Evolutionary conservation across 805 yeast species (phyloP), one percentile per base, ranked within the genome.

Genomic region (Schwanniomyces yamadae): DNA sequence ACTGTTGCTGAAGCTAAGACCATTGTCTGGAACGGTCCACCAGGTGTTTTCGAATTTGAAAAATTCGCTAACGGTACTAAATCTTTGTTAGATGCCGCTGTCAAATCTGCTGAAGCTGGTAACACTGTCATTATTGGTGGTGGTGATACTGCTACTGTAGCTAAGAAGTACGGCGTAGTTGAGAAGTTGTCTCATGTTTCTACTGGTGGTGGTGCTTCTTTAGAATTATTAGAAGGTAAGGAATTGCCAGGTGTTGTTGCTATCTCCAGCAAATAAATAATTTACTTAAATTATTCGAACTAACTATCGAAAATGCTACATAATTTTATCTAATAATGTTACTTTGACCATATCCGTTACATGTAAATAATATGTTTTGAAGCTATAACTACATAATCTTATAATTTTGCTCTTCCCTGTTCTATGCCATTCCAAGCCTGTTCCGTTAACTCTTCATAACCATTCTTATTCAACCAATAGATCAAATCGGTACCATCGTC

Each of bases 201-300:
- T 53, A 93, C 99, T 48, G 99, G 99, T 75, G 99, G 99, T 75
- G 99, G 99, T 79, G 99, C 99, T 53, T 91, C 98, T 47, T 80
- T 93, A 66, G 99, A 93, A 75, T 83, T 93, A 64, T 82, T 93
- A 64, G 99, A 93, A 78, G 99, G 99, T 75, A 93, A 93, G 82
- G 93, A 77, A 56, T 80, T 93, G 59, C 99, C 99, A 58, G 99
- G 99, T 81, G 98, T 93, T 55, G 81, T 76, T 60, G 95, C 90
- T 71, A 82, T 90, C 57, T 81, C 95, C 50, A 81, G 78, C 71
- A 89, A 87, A 52, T 39, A 53, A 37, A 45, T 8, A 21, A 21
- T n/a, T n/a, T n/a, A n/a, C 29, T 7, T 27, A 27, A 16, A 5
- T 6, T 27, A 20, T 27, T 16, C 4, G 17, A 16, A 27, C 29